phyloP scores from a whole-genome alignment of 495 filamentous ascomycete species.

The Glarea lozoyensis region DNA sequence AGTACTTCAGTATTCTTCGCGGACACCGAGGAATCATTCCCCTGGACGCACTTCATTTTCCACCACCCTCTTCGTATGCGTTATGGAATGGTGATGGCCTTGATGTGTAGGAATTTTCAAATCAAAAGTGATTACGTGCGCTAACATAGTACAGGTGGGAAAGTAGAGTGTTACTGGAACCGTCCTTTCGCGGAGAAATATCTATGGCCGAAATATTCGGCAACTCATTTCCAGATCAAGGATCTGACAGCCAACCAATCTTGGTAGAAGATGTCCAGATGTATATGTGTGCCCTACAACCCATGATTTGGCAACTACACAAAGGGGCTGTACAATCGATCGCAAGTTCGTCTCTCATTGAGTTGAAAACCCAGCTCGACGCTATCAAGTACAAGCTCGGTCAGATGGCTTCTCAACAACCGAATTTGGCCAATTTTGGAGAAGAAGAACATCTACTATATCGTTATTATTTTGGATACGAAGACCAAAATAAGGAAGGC shows the following conservation, averaged over 20 bases:
- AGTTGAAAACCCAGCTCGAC: constrained; percentile 12
- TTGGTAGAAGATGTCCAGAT: constrained; percentile 22
- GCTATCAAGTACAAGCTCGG: constrained; percentile 5
- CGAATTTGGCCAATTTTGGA: constrained; percentile 1
- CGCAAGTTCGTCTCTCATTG: constrained; percentile 5
- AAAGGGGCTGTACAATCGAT: too few species aligned
- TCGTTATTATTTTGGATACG: constrained; percentile 12
- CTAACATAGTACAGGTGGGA: too few species aligned
- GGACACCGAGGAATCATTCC: constrained; percentile 14
- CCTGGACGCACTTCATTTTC: constrained; percentile 17
- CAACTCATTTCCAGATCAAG: constrained; percentile 3
- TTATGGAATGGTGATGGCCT: constrained; percentile 16
- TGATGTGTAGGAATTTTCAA: too few species aligned
- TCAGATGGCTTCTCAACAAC: constrained; percentile 6
- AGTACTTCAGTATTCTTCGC: constrained; percentile 18
- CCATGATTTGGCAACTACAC: constrained; percentile 9
- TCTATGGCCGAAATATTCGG: constrained; percentile 11
- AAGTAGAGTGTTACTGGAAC: constrained; percentile 10
- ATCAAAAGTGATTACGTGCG: too few species aligned
- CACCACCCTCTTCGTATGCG: constrained; percentile 12
- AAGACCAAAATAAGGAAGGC: constrained; percentile 11
- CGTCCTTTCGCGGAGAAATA: constrained; percentile 6
- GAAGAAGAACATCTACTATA: constrained; percentile 5
- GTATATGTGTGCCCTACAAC: constrained; percentile 14
- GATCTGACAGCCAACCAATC: constrained; percentile 1